A percentile compares a stretch with the other conserved stretches of the same genome.
Evolutionary conservation across 2,329 filamentous ascomycete species (phyloP).

Genomic region (Cadophora malorum): DNA sequence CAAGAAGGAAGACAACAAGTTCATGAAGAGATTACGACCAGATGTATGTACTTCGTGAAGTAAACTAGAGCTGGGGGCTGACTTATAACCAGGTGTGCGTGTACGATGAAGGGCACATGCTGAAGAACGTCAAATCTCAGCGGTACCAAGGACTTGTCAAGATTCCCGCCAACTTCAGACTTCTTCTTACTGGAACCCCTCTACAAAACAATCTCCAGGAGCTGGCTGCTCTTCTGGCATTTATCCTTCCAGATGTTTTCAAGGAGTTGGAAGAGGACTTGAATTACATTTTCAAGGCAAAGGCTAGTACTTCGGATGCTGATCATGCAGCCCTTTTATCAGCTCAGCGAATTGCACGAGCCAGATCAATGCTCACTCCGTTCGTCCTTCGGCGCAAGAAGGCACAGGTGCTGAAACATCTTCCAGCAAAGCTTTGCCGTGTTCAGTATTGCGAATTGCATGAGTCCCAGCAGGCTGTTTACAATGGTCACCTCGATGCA

Average conservation of each 20-base stretch:
- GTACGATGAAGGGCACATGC: slow-evolving; percentile 92
- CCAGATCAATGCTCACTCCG: slow-evolving; percentile 89
- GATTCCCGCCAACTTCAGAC: slow-evolving; percentile 81
- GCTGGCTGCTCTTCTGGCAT: slow-evolving; percentile 87
- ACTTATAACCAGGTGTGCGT: slow-evolving; percentile 53
- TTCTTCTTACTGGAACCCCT: slow-evolving; percentile 89
- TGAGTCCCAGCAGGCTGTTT: slow-evolving; percentile 73
- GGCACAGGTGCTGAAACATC: slow-evolving; percentile 82
- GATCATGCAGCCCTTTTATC: slow-evolving; percentile 85
- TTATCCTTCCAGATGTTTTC: slow-evolving; percentile 90
- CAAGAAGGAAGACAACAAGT: slow-evolving; percentile 64
- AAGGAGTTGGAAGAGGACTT: slow-evolving; percentile 77
- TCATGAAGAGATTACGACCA: slow-evolving; percentile 63
- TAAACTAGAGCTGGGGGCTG: slow-evolving; percentile 20
- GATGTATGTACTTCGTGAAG: slow-evolving; percentile 46
- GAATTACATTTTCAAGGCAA: slow-evolving; percentile 89
- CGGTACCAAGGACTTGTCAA: slow-evolving; percentile 80
- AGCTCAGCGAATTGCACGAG: slow-evolving; percentile 82
- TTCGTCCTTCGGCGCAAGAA: slow-evolving; percentile 96
- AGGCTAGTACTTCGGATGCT: slow-evolving; percentile 81
- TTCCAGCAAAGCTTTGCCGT: slow-evolving; percentile 79
- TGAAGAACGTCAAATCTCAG: slow-evolving; percentile 87
- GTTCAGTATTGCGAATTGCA: slow-evolving; percentile 86
- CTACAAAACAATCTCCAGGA: slow-evolving; percentile 95
- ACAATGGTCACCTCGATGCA: slow-evolving; percentile 71